phyloP scores from a whole-genome alignment of 768 basidiomycete species.

The Exidia glandulosa region DNA sequence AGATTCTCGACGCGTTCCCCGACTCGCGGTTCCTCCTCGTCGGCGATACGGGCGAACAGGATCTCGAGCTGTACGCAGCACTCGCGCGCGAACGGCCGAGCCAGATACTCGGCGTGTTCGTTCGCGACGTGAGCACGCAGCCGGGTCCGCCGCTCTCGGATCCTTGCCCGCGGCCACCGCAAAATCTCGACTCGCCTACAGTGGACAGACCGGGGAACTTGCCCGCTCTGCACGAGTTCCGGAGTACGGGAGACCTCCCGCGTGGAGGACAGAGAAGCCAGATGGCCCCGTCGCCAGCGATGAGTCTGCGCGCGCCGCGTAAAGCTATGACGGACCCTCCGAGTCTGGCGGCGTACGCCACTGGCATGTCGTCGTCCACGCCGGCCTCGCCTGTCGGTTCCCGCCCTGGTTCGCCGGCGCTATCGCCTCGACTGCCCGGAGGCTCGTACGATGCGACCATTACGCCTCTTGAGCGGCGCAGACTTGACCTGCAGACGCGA shows the following conservation, averaged over 20 bases:
- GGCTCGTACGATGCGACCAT: neutral
- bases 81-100: constrained; percentile 45
- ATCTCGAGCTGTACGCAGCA: constrained; percentile 79
- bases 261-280: neutral
- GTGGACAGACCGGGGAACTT: too few species aligned
- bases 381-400: too few species aligned
- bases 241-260: neutral
- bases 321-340: neutral
- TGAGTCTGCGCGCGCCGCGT: neutral
- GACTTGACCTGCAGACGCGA: constrained; percentile 48
- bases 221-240: neutral
- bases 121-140: constrained; percentile 55
- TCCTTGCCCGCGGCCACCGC: neutral
- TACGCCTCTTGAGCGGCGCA: constrained; percentile 11
- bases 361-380: neutral
- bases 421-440: neutral
- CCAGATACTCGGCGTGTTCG: constrained; percentile 70
- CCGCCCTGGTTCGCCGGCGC: too few species aligned
- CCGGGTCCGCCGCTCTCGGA: constrained; percentile 1
- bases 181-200: neutral
- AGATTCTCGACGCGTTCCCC: constrained; percentile 64
- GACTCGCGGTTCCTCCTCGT: constrained; percentile 70
- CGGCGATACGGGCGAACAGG: constrained; percentile 92
- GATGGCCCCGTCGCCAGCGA: neutral
- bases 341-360: neutral